Percentiles rank a stretch among this genome's conserved stretches.
Conservation (phyloP, 139 green algal genomes). For the Edaphochlamys debaryana region DNA sequence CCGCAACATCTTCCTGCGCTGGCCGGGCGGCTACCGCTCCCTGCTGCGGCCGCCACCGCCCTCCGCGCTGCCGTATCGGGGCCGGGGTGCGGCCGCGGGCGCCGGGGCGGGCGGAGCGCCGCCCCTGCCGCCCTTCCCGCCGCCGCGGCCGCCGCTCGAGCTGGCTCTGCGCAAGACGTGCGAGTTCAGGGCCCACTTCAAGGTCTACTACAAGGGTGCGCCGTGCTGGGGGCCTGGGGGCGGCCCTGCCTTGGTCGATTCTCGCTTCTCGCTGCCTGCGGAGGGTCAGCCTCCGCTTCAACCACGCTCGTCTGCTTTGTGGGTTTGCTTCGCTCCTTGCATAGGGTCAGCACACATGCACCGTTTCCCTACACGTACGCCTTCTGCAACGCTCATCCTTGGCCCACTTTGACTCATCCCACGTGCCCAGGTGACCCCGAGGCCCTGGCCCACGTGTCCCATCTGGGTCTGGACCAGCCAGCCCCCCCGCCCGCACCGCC, state of each 20-base stretch:
- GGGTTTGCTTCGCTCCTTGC: too few species aligned
- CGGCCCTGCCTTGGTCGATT: too few species aligned
- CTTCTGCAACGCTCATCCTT: too few species aligned
- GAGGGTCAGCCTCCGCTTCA: too few species aligned
- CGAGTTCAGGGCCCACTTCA: conserved; percentile 49
- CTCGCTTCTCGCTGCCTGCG: too few species aligned
- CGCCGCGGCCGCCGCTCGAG: conserved; percentile 15
- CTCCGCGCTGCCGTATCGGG: not conserved
- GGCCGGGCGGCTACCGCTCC: not conserved
- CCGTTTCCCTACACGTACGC: too few species aligned
- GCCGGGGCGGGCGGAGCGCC: not conserved
- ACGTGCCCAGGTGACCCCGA: conserved; percentile 1
- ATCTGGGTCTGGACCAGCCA: not conserved
- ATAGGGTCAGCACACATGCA: too few species aligned
- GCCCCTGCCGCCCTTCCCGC: not conserved
- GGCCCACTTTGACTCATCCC: too few species aligned
- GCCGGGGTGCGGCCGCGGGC: not conserved
- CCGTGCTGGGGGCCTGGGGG: too few species aligned
- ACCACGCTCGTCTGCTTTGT: too few species aligned
- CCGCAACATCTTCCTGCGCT: not conserved
- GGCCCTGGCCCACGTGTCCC: not conserved
- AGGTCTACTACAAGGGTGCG: conserved; percentile 39
- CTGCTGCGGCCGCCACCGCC: not conserved
- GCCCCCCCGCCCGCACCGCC: not conserved
- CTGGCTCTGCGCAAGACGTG: conserved; percentile 46